Evolutionary conservation across 805 yeast genomes (phyloP), one percentile per base, ranked within the genome.

Genomic region (Helenozyma rhizophorensis): DNA sequence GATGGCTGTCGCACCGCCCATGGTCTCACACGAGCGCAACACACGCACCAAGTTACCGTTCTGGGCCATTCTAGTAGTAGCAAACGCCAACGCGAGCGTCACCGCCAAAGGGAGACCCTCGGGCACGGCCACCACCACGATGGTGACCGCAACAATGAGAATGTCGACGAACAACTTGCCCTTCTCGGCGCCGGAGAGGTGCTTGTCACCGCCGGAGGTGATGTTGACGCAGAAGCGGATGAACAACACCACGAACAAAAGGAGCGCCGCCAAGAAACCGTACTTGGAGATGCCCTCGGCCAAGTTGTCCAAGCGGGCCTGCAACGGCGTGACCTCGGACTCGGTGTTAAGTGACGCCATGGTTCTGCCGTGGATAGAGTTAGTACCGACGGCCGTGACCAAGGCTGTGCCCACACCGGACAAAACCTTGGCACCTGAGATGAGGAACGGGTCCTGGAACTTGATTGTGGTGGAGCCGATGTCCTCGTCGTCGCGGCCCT

Each of bases 41-140:
- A 87, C 95, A 49, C 98, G 78, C n/a, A 93, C 99, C 50, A 93
- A 68, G 56, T 90, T 90, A 43, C 94, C 95, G 57, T 93, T 96
- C 56, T 84, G 83, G 14, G 95, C 88, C 99, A 93, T 93, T 60
- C 97, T 76, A 8, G 96, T 89, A 2, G 98, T 93, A 2, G 99
- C 98, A 67, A 93, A 93, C 0, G 98, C 98, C 45, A 93, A 68
- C 0, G 98, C 96, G 28, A 93, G 70, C 1, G 99, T 93, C 12
- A 93, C 98, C 2, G 99, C 99, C 36, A 93, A 68, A 1, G 99
- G 99, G 36, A 93, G 72, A 41, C 99, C 99, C 62, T 93, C 99
- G 3, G 99, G 99, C n/a, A 93, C 96, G 0, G 98, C 99, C 31
- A 93, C 98, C 11, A 90, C 98, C 18, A 93, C 79, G 47, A 93